A percentile compares a stretch with the other conserved stretches of the same genome.
phyloP scores from a whole-genome alignment of 306 rosid species.

The Corylus americana region DNA sequence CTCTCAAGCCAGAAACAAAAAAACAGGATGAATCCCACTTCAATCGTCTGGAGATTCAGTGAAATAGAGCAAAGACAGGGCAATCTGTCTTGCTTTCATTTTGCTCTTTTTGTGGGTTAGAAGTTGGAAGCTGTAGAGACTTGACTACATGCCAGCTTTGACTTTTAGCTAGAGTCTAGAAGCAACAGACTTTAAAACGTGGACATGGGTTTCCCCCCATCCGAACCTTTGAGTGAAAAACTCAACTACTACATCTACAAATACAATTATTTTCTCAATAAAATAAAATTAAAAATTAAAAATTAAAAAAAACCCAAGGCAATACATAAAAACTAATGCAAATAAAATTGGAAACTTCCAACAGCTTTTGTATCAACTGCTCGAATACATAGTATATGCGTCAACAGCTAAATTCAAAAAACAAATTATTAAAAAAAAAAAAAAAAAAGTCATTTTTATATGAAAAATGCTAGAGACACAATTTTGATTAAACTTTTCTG shows the following conservation, averaged over 20 bases:
- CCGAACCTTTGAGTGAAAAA: background rate
- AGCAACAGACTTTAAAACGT: conserved; percentile 37
- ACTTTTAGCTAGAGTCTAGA: conserved; percentile 36
- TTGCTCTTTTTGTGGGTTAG: conserved; percentile 14
- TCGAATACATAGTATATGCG: background rate
- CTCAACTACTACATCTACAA: background rate
- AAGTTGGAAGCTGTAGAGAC: conserved; percentile 5
- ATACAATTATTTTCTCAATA: background rate
- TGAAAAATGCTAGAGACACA: no score
- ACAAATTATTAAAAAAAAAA: no score
- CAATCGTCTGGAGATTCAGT: conserved; percentile 26
- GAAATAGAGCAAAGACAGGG: conserved; percentile 13
- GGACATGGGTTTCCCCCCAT: conserved; percentile 25
- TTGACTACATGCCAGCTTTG: conserved; percentile 38
- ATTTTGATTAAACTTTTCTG: no score
- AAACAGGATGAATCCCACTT: conserved; percentile 12
- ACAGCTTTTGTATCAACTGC: background rate
- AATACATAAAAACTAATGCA: background rate
- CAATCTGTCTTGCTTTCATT: background rate
- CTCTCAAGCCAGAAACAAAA: background rate
- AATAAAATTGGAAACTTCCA: conserved; percentile 5
- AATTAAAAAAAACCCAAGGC: background rate
- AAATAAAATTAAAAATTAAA: background rate
- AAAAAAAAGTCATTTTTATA: background rate
- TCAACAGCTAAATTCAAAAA: background rate